Evolutionary conservation across 2,329 filamentous ascomycete species (phyloP).

Genomic region (Peltaster fructicola): DNA sequence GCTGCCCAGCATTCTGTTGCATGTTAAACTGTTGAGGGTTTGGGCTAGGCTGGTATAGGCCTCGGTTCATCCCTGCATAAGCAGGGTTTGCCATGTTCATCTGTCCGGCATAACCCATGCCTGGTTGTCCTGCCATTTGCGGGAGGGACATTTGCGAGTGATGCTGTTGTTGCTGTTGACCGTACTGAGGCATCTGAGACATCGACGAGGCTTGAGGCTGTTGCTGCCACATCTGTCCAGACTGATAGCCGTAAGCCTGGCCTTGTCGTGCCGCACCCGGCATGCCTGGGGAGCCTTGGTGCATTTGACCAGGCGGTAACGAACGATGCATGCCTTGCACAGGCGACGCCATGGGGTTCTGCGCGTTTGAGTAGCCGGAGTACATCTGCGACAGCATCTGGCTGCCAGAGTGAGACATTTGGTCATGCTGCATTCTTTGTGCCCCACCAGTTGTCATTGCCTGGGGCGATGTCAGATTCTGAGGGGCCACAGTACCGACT

Average conservation of each 20-base stretch:
- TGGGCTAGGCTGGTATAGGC: slow-evolving; percentile 31
- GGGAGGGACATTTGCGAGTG: slow-evolving; percentile 32
- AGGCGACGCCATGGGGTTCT: slow-evolving; percentile 55
- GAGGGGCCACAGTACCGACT: slow-evolving; percentile 22
- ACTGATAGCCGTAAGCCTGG: slow-evolving; percentile 23
- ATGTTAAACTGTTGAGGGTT: slow-evolving; percentile 24
- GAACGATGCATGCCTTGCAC: slow-evolving; percentile 51
- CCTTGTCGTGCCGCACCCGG: too few species aligned
- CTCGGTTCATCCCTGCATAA: slow-evolving; percentile 30
- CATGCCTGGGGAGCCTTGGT: slow-evolving; percentile 49
- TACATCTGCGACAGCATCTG: slow-evolving; percentile 47
- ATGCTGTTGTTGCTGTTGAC: slow-evolving; percentile 27
- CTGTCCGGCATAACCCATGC: slow-evolving; percentile 30
- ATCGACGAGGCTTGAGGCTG: slow-evolving; percentile 31
- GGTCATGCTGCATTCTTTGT: slow-evolving; percentile 36
- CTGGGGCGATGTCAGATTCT: slow-evolving; percentile 30
- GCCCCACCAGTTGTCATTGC: slow-evolving; percentile 32
- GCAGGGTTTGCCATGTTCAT: slow-evolving; percentile 24
- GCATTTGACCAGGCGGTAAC: slow-evolving; percentile 37
- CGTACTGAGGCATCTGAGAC: slow-evolving; percentile 26
- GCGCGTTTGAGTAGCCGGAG: slow-evolving; percentile 52
- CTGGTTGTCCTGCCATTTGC: slow-evolving; percentile 27
- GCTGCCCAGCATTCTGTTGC: slow-evolving; percentile 24
- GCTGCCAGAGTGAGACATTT: slow-evolving; percentile 36
- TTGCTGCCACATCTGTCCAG: slow-evolving; percentile 31